Conservation (phyloP, 179 eudicot genomes). For the Silene noctiflora region DNA sequence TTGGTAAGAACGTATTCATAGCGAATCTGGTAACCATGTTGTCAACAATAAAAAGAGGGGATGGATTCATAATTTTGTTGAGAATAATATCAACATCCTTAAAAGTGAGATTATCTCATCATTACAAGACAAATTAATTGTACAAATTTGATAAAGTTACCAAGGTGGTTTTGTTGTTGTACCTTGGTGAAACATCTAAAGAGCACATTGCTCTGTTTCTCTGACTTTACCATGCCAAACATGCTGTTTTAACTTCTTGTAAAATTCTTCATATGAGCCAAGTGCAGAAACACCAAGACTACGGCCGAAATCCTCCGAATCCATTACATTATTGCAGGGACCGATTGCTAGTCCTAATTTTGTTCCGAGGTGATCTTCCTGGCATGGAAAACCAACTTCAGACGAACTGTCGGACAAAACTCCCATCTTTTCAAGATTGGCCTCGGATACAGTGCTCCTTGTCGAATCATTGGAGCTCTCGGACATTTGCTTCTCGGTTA, state of each 20-base stretch:
- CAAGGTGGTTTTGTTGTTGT: not conserved
- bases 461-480: slow-evolving; percentile 37
- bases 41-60: not conserved
- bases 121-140: slow-evolving; percentile 7
- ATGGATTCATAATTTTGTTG: not conserved
- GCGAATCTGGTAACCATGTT: no score
- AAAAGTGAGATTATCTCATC: slow-evolving; percentile 15
- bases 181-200: slow-evolving; percentile 22
- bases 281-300: slow-evolving; percentile 58
- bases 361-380: slow-evolving; percentile 25
- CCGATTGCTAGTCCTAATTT: slow-evolving; percentile 45
- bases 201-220: slow-evolving; percentile 47
- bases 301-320: slow-evolving; percentile 54
- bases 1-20: no score
- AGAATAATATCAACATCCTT: not conserved
- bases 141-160: slow-evolving; percentile 5
- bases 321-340: slow-evolving; percentile 31
- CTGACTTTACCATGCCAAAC: slow-evolving; percentile 57
- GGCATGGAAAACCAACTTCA: slow-evolving; percentile 22
- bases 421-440: slow-evolving; percentile 19
- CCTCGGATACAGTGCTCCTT: slow-evolving; percentile 34
- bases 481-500: slow-evolving; percentile 77
- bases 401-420: slow-evolving; percentile 28
- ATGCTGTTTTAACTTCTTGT: slow-evolving; percentile 51
- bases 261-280: slow-evolving; percentile 65